A percentile compares a stretch with the other conserved stretches of the same genome.
phyloP scores from a whole-genome alignment of 202 grass and related monocot species.

The Setaria viridis region DNA sequence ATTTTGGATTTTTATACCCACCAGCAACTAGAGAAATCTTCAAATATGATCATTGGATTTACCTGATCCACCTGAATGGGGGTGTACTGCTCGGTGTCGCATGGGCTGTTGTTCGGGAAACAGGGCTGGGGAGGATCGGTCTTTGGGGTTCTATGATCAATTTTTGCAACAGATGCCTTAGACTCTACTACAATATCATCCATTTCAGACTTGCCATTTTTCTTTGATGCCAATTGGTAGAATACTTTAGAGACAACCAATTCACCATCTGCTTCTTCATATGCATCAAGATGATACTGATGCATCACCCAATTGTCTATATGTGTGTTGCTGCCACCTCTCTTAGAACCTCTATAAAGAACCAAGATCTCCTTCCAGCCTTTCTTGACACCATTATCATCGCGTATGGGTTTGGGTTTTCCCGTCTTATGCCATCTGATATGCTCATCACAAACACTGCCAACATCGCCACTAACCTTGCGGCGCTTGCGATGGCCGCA shows the following conservation, averaged over 20 bases:
- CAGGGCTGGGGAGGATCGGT: conserved; percentile 55
- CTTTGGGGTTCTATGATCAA: conserved; percentile 68
- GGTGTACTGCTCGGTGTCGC: conserved; percentile 31
- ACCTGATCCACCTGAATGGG: conserved; percentile 41
- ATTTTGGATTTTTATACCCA: background rate
- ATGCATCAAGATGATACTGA: conserved; percentile 75
- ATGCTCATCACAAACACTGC: background rate
- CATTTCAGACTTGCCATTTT: conserved; percentile 37
- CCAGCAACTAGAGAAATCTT: background rate
- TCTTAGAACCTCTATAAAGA: conserved; percentile 57
- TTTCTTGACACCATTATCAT: conserved; percentile 58
- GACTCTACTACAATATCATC: conserved; percentile 20
- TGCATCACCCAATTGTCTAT: conserved; percentile 82
- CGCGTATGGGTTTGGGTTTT: conserved; percentile 46
- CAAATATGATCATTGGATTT: background rate
- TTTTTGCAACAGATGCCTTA: conserved; percentile 32
- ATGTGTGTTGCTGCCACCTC: conserved; percentile 1
- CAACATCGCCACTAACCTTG: conserved; percentile 42
- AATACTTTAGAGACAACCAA: conserved; percentile 76
- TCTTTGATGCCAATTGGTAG: conserved; percentile 47
- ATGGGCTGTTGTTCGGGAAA: conserved; percentile 39
- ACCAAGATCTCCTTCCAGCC: conserved; percentile 94
- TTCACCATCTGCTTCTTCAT: conserved; percentile 63
- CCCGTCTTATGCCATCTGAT: conserved; percentile 85
- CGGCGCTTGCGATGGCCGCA: conserved; percentile 69